Evolutionary conservation across 1,139 yeast genomes (phyloP), one percentile per base, ranked within the genome.

Genomic region (Yamadazyma jaroonii): DNA sequence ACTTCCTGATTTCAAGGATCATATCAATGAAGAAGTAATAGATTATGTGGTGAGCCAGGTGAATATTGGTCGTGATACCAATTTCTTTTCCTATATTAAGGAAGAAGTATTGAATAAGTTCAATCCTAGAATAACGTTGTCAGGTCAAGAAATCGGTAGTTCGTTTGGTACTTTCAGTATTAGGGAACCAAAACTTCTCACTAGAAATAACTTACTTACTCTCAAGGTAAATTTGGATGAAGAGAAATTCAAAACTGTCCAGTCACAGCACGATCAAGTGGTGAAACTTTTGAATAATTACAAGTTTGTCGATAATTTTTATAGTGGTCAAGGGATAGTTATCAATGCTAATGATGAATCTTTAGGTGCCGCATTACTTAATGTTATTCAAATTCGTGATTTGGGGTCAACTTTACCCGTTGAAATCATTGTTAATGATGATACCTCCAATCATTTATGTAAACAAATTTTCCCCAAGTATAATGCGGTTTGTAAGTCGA

Each of bases 311-410:
- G 4, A 38, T 32, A 17, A 51, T 50, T 22, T 50, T 54, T 39
- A 52, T 56, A 20, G 47, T 39, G 72, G 71, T 4, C 53, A 57
- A 21, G 73, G 73, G 13, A 63, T 65, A 32, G 69, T 65, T 2
- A 54, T 65, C 11, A 59, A 57, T 37, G 59, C 63, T 6, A 63
- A 63, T 25, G 27, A 29, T 8, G 62, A 64, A 10, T 44, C 46
- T 20, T 43, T 65, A 29, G 65, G 61, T 0, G 45, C 57, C 7
- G 63, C 66, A 1, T 47, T 67, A 34, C 59, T 62, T 0, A 47
- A 58, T 7, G 53, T 66, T 27, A 53, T 59, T 1, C 67, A 64
- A 40, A 41, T 66, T 11, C 52, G 70, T 38, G 66, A 64, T 39
- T 46, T 52, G 43, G 69, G 67, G 1, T 58, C 67, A 4, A 42